Evolutionary conservation across 2,329 filamentous ascomycete genomes (phyloP), one percentile per base, ranked within the genome.

Genomic region (Exophiala mesophila): DNA sequence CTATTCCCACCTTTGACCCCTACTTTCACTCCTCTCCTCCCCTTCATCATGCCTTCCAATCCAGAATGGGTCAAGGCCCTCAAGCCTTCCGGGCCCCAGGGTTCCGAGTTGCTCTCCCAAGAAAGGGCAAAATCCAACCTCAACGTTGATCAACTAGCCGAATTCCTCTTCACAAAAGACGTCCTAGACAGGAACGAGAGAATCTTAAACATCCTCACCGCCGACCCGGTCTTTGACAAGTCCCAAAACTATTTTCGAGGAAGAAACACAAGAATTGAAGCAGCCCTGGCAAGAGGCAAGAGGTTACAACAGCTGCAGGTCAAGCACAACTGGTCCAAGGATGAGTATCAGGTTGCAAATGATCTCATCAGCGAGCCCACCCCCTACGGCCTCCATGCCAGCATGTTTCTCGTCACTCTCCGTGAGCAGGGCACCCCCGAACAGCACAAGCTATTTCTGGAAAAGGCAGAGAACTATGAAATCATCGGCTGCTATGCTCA

Each of bases 401-500:
- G 67, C 58, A 84, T 85, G 80, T 84, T 82, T 62, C 62, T 82
- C 63, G 76, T 79, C 63, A 88, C 84, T 0, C 70, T 88, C 21
- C 71, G 75, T 19, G 82, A 84, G 53, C 85, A 88, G 67, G 78
- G 80, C 19, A 85, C 78, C 3, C 75, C 82, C 0, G 82, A 84
- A 58, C 85, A 89, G 60, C 80, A 84, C 55, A 78, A 84, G 61
- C 69, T 80, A 44, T 89, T 85, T 69, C 72, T 87, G 23, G 76
- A 83, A 58, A 76, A 70, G 26, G 83, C 84, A 1, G 69, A 78
- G 53, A 75, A 75, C 30, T 88, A 87, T 64, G 71, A 86, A 58
- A 77, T 80, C 56, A 83, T 88, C 52, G 85, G 85, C 39, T 88
- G 84, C 57, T 89, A 89, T 56, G 84, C 84, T 5, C 85, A 89